Percentiles rank a stretch among this genome's conserved stretches.
Conservation (phyloP, 352 stramenopile species). For the Pythium guiyangense region DNA sequence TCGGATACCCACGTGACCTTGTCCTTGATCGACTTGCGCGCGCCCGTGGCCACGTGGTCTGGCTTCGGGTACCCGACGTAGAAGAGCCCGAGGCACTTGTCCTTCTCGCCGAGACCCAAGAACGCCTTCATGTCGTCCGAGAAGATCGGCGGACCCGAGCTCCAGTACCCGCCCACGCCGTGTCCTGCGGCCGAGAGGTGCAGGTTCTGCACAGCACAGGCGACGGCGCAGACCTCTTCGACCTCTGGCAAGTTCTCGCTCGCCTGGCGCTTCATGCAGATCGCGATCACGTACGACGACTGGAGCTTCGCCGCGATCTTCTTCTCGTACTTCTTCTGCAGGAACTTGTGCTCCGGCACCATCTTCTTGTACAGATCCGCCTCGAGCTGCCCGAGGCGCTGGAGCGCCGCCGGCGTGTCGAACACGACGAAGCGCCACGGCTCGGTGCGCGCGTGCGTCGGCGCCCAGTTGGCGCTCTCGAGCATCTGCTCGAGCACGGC, state of each 20-base stretch:
- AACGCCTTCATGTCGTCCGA: constrained; percentile 83
- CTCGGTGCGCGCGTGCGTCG: constrained; percentile 76
- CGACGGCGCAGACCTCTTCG: constrained; percentile 73
- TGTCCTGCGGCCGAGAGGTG: constrained; percentile 67
- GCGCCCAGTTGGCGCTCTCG: constrained; percentile 75
- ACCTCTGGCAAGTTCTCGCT: constrained; percentile 77
- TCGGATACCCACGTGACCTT: constrained; percentile 64
- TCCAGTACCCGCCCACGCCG: constrained; percentile 82
- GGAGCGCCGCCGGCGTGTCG: constrained; percentile 36
- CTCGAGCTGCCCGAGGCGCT: constrained; percentile 56
- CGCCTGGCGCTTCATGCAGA: constrained; percentile 85
- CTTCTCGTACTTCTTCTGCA: constrained; percentile 78
- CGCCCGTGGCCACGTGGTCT: constrained; percentile 39
- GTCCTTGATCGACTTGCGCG: constrained; percentile 64
- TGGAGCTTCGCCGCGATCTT: constrained; percentile 63
- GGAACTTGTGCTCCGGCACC: constrained; percentile 60
- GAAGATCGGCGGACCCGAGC: constrained; percentile 57
- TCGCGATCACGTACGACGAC: constrained; percentile 77
- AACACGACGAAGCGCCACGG: constrained; percentile 87
- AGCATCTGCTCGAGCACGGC: constrained; percentile 75
- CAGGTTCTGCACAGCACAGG: constrained; percentile 84
- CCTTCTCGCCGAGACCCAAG: constrained; percentile 52
- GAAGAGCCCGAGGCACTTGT: constrained; percentile 82
- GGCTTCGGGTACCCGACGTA: constrained; percentile 75
- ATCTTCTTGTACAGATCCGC: constrained; percentile 67